phyloP scores from a whole-genome alignment of 768 basidiomycete species.

The Clitopilus hobsonii region DNA sequence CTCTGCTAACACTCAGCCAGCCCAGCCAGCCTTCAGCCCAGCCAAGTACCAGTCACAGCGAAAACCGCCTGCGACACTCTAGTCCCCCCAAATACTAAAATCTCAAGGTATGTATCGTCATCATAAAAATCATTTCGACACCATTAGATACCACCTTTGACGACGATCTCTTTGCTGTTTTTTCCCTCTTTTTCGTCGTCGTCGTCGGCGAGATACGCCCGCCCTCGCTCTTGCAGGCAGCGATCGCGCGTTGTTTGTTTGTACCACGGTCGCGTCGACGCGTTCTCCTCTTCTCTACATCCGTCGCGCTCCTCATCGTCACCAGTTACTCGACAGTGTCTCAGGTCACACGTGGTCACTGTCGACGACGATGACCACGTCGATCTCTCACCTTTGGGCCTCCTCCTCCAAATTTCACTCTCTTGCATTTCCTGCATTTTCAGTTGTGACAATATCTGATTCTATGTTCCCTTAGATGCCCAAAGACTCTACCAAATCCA shows the following conservation, averaged over 20 bases:
- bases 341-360: slow-evolving; percentile 13
- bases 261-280: slow-evolving; percentile 5
- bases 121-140: not conserved
- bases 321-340: slow-evolving; percentile 3
- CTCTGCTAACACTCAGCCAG: not conserved
- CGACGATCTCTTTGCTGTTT: not conserved
- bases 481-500: slow-evolving; percentile 68
- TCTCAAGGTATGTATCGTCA: not conserved
- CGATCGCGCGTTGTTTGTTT: slow-evolving; percentile 8
- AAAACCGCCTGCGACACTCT: not conserved
- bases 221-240: not conserved
- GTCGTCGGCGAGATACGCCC: not conserved
- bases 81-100: not conserved
- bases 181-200: not conserved
- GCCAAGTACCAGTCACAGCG: slow-evolving; percentile 1
- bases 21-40: slow-evolving; percentile 1
- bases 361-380: slow-evolving; percentile 3
- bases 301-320: slow-evolving; percentile 4
- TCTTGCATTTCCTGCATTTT: not conserved
- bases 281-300: not conserved
- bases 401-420: too few relatives aligned
- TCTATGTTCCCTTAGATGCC: slow-evolving; percentile 54
- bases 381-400: not conserved
- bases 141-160: not conserved
- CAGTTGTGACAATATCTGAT: not conserved